These are phyloP conservation scores for Exophiala bonariae DNA, from an alignment of 2,329 filamentous ascomycete species.

Conservation along the genomic window DNA sequence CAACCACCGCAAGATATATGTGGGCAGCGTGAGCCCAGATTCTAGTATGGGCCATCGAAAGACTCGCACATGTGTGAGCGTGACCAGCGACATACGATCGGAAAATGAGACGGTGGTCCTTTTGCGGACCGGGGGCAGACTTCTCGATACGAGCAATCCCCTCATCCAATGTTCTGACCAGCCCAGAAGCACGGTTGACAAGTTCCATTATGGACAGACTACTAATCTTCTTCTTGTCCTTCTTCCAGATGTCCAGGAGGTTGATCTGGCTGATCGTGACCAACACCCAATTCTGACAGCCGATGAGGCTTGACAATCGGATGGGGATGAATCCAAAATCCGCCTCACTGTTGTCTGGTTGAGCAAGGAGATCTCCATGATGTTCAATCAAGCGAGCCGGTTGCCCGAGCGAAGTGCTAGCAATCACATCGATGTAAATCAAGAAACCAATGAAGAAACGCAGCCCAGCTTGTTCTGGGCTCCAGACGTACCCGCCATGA, in stretches of 20 bases:
- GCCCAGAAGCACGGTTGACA: slow-evolving; percentile 1
- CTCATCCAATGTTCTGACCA: neutral
- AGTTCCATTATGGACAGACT: slow-evolving; percentile 30
- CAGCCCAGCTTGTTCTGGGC: slow-evolving; percentile 38
- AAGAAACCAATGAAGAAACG: slow-evolving; percentile 37
- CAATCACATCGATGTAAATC: slow-evolving; percentile 38
- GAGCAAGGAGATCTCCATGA: slow-evolving; percentile 34
- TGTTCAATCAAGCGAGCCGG: slow-evolving; percentile 32
- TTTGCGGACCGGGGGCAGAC: neutral
- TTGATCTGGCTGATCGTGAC: slow-evolving; percentile 57
- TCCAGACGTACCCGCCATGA: slow-evolving; percentile 27
- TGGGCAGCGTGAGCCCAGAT: slow-evolving; percentile 10
- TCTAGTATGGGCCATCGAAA: neutral
- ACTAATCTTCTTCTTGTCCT: slow-evolving; percentile 30
- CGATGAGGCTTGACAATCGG: slow-evolving; percentile 51
- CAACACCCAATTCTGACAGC: slow-evolving; percentile 59
- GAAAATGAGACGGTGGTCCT: neutral
- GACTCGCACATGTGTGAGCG: neutral
- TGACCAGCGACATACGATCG: no score
- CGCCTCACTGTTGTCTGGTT: slow-evolving; percentile 21
- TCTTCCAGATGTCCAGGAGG: slow-evolving; percentile 58
- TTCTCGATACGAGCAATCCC: neutral
- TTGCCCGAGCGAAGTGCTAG: slow-evolving; percentile 34
- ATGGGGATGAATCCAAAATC: neutral
- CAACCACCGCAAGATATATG: slow-evolving; percentile 3